A percentile compares a stretch with the other conserved stretches of the same genome.
phyloP scores from a whole-genome alignment of 345 rosid genomes.

The Populus simonii region DNA sequence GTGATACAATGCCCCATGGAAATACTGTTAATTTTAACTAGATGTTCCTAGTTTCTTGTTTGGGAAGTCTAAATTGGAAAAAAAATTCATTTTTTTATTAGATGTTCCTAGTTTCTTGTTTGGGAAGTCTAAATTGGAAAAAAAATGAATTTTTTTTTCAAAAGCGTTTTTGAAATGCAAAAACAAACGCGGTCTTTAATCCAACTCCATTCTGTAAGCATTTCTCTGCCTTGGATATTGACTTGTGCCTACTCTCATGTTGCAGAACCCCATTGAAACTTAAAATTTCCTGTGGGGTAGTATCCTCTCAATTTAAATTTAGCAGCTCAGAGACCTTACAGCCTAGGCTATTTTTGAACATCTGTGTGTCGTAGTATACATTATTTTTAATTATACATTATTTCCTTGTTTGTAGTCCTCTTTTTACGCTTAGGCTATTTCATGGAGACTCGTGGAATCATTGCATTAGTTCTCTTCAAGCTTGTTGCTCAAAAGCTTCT shows the following conservation, averaged over 20 bases:
- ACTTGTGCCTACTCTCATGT: neutral
- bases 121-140: neutral
- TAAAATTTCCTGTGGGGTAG: neutral
- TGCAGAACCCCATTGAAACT: neutral
- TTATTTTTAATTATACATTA: neutral
- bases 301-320: neutral
- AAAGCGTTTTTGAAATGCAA: too few species aligned
- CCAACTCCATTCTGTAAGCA: neutral
- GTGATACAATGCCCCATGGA: neutral
- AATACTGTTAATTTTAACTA: neutral
- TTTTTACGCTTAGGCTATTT: neutral
- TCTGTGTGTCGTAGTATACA: too few species aligned
- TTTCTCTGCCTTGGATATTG: neutral
- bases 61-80: neutral
- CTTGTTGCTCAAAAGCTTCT: neutral
- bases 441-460: neutral
- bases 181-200: neutral
- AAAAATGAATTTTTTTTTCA: too few species aligned
- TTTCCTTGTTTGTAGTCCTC: neutral
- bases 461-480: neutral
- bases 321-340: neutral
- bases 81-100: neutral
- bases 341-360: too few species aligned
- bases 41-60: neutral
- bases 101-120: neutral